These are phyloP conservation scores for Arthrobotrys sphaeroides DNA, from an alignment of 2,329 filamentous ascomycete genomes.

Conservation along the genomic window DNA sequence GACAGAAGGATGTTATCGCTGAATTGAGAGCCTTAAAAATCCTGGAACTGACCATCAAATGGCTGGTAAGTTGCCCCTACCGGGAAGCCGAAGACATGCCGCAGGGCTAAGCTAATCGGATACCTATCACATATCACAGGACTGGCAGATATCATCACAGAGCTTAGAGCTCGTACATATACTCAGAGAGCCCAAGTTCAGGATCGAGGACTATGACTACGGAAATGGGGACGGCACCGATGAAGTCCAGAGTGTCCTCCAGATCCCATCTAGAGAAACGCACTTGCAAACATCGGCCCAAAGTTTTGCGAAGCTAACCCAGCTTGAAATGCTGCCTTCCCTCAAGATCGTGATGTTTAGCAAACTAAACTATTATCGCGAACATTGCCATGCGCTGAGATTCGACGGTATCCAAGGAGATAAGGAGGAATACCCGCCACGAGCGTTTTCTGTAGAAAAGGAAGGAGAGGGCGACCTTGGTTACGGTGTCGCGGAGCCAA, in stretches of 20 bases:
- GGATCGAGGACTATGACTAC: neutral
- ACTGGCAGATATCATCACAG: conserved; percentile 26
- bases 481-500: conserved; percentile 1
- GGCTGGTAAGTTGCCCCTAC: conserved; percentile 23
- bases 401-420: neutral
- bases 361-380: conserved; percentile 8
- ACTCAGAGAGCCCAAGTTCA: conserved; percentile 14
- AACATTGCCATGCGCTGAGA: conserved; percentile 4
- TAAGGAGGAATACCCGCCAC: neutral
- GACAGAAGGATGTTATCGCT: conserved; percentile 16
- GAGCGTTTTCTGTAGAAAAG: neutral
- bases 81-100: too few relatives aligned
- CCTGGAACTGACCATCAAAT: conserved; percentile 23
- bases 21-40: conserved; percentile 27
- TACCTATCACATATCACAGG: neutral
- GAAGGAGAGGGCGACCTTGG: neutral
- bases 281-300: conserved; percentile 7
- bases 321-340: conserved; percentile 10
- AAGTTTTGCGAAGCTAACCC: neutral
- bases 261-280: neutral
- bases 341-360: conserved; percentile 32
- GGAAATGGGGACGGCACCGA: neutral
- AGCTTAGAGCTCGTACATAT: conserved; percentile 24
- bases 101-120: neutral
- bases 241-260: neutral